These are phyloP conservation scores for Chloris gayana DNA, from an alignment of 176 grass and related monocot genomes.

Conservation along the genomic window DNA sequence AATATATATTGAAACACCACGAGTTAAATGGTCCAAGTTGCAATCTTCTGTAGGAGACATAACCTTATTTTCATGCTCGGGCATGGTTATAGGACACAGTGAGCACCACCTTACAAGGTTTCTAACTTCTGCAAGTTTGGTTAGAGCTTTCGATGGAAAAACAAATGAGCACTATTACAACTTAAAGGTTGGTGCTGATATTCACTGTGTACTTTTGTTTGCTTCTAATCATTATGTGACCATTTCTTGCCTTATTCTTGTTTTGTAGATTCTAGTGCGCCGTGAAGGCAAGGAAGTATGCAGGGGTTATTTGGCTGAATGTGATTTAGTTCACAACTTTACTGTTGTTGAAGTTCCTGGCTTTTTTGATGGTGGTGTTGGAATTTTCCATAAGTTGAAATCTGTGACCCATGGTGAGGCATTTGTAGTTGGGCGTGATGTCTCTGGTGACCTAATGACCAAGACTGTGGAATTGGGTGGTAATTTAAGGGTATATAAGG, in stretches of 20 bases:
- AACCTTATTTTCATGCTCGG: conserved; percentile 4
- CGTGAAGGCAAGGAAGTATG: neutral
- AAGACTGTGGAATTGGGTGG: neutral
- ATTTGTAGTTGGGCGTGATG: neutral
- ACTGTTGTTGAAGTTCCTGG: conserved; percentile 1
- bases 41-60: conserved; percentile 7
- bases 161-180: neutral
- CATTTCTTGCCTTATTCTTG: neutral
- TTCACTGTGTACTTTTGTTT: neutral
- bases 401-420: neutral
- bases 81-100: neutral
- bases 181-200: neutral
- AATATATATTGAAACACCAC: neutral
- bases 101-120: neutral
- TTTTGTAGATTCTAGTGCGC: neutral
- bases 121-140: neutral
- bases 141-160: neutral
- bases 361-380: conserved; percentile 1
- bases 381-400: neutral
- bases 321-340: conserved; percentile 11
- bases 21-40: neutral
- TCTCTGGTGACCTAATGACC: neutral
- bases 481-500: neutral
- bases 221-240: neutral
- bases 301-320: neutral